These are phyloP conservation scores for Aspergillus arachidicola DNA, from an alignment of 2,329 filamentous ascomycete species.

Conservation along the genomic window DNA sequence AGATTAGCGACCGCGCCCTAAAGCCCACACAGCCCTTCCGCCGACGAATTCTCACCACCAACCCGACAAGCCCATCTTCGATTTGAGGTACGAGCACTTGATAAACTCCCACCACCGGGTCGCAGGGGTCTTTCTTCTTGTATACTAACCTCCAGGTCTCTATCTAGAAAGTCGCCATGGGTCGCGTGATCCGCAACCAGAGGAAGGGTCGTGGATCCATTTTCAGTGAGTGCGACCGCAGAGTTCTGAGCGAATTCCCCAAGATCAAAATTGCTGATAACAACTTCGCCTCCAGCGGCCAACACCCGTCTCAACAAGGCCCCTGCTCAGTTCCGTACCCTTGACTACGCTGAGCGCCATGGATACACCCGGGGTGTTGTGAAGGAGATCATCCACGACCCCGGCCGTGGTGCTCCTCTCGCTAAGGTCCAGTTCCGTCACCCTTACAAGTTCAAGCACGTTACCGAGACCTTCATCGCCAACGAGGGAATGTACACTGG, in stretches of 20 bases:
- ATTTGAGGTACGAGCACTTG: constrained; percentile 45
- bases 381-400: constrained; percentile 99
- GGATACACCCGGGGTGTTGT: constrained; percentile 97
- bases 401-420: constrained; percentile 95
- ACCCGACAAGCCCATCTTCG: constrained; percentile 47
- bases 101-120: constrained; percentile 33
- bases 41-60: constrained; percentile 44
- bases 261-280: constrained; percentile 36
- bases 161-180: constrained; percentile 54
- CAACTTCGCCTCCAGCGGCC: constrained; percentile 58
- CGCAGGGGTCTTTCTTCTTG: constrained; percentile 29
- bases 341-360: constrained; percentile 96
- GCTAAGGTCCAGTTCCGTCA: constrained; percentile 96
- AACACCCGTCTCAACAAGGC: constrained; percentile 93
- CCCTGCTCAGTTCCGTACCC: constrained; percentile 90
- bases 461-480: constrained; percentile 99
- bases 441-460: constrained; percentile 96
- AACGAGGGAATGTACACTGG: constrained; percentile 99
- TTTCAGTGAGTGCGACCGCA: constrained; percentile 65
- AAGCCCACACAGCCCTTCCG: constrained; percentile 47
- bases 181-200: constrained; percentile 77
- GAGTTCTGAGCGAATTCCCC: constrained; percentile 18
- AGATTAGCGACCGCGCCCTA: constrained; percentile 51
- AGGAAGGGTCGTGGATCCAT: constrained; percentile 76
- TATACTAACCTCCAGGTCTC: constrained; percentile 39